Evolutionary conservation across 768 basidiomycete species (phyloP).

Genomic region (Suillus cothurnatus): DNA sequence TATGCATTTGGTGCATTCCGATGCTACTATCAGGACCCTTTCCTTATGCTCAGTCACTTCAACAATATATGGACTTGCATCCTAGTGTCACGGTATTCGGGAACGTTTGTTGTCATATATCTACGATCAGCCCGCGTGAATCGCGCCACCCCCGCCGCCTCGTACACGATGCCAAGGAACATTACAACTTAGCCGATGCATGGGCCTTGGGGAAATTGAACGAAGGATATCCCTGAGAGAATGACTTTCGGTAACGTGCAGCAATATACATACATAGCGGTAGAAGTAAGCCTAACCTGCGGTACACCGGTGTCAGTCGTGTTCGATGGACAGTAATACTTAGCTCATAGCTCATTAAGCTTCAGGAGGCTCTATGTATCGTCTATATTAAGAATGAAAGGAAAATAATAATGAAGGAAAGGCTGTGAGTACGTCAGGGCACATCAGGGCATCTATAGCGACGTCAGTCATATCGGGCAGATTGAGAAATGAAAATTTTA

Average conservation of each 20-base stretch:
- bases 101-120: neutral
- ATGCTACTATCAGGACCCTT: neutral
- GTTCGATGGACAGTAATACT: neutral
- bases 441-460: neutral
- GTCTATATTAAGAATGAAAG: too few species aligned
- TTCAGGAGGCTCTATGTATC: neutral
- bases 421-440: neutral
- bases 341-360: neutral
- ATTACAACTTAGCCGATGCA: slow-evolving; percentile 22
- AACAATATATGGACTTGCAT: neutral
- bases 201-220: slow-evolving; percentile 55
- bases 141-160: slow-evolving; percentile 16
- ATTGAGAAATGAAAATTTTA: neutral
- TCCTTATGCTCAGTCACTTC: neutral
- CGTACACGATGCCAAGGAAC: slow-evolving; percentile 40
- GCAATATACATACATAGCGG: neutral
- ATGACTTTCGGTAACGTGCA: slow-evolving; percentile 51
- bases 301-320: neutral
- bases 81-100: neutral
- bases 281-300: neutral
- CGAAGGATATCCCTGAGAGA: slow-evolving; percentile 44
- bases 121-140: neutral
- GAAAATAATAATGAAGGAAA: neutral
- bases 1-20: neutral
- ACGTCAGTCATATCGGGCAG: neutral